These are phyloP conservation scores for Vitis hybrid DNA, from an alignment of 177 flowering plant species.

Conservation along the genomic window DNA sequence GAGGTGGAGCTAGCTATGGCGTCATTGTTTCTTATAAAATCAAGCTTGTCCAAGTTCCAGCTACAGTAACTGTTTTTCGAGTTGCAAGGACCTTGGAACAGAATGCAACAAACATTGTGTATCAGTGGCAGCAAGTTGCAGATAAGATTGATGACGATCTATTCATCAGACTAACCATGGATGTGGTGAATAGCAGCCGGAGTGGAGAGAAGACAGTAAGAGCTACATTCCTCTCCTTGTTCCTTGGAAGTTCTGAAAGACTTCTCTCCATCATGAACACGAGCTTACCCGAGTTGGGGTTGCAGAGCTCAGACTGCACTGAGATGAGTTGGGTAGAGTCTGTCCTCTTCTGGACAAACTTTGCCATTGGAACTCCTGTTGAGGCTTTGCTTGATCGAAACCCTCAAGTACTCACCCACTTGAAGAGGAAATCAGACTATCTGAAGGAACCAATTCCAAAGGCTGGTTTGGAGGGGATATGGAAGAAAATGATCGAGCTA, in stretches of 20 bases:
- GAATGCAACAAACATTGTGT: too few species aligned
- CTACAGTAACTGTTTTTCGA: too few species aligned
- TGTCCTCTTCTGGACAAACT: constrained; percentile 28
- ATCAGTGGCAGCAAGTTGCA: constrained; percentile 3
- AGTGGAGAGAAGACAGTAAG: constrained; percentile 21
- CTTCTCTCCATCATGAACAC: constrained; percentile 31
- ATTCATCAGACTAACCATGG: not conserved
- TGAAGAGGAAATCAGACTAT: too few species aligned
- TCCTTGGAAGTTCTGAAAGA: constrained; percentile 30
- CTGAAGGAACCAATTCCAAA: too few species aligned
- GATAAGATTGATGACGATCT: not conserved
- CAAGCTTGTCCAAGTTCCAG: too few species aligned
- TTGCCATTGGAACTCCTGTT: constrained; percentile 12
- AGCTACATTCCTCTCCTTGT: constrained; percentile 27
- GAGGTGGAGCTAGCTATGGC: too few species aligned
- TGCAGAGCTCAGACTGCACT: constrained; percentile 26
- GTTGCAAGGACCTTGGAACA: too few species aligned
- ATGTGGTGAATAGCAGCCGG: constrained; percentile 10
- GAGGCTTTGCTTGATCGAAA: constrained; percentile 20
- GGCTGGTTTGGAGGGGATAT: too few species aligned
- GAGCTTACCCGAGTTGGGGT: constrained; percentile 43
- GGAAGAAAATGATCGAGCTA: constrained; percentile 23
- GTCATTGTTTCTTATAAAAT: too few species aligned
- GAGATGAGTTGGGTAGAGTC: constrained; percentile 50
- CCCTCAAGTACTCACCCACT: constrained; percentile 9